These are phyloP conservation scores for Penicillium bialowiezense DNA, from an alignment of 495 filamentous ascomycete genomes.

Conservation along the genomic window DNA sequence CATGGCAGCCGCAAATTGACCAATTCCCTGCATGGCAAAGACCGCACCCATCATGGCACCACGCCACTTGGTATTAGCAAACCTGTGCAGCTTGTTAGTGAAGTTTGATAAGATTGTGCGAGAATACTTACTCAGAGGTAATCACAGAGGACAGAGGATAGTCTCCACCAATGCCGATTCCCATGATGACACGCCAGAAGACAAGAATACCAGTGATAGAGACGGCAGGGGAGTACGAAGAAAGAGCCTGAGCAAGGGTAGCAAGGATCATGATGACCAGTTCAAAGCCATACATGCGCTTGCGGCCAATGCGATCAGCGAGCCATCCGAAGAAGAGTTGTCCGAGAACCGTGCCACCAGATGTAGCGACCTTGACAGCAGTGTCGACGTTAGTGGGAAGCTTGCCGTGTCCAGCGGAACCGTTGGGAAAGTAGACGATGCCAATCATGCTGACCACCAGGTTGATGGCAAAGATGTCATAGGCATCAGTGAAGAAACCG, in stretches of 20 bases:
- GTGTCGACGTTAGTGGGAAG: conserved; percentile 68
- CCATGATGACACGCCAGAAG: conserved; percentile 90
- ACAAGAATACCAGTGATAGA: conserved; percentile 73
- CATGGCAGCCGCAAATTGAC: conserved; percentile 69
- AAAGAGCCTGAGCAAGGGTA: conserved; percentile 72
- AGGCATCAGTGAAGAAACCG: conserved; percentile 81
- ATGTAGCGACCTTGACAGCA: conserved; percentile 87
- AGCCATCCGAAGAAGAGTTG: conserved; percentile 79
- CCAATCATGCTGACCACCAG: conserved; percentile 65
- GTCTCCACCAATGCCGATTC: conserved; percentile 81
- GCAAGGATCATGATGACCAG: conserved; percentile 85
- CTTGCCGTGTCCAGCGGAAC: conserved; percentile 46
- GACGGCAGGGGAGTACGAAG: conserved; percentile 64
- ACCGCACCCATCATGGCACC: conserved; percentile 88
- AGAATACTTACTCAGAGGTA: conserved; percentile 63
- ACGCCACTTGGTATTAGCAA: conserved; percentile 79
- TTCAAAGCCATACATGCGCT: conserved; percentile 86
- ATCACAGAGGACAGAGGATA: conserved; percentile 85
- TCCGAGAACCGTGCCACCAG: conserved; percentile 79
- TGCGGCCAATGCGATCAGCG: conserved; percentile 76
- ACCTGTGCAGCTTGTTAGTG: conserved; percentile 41
- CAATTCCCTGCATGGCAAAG: conserved; percentile 81
- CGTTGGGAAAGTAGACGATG: conserved; percentile 63
- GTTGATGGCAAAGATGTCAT: conserved; percentile 80
- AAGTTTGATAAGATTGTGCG: background rate